Evolutionary conservation across 2,329 filamentous ascomycete species (phyloP), one percentile per base, ranked within the genome.

Genomic region (Plenodomus lindquistii): DNA sequence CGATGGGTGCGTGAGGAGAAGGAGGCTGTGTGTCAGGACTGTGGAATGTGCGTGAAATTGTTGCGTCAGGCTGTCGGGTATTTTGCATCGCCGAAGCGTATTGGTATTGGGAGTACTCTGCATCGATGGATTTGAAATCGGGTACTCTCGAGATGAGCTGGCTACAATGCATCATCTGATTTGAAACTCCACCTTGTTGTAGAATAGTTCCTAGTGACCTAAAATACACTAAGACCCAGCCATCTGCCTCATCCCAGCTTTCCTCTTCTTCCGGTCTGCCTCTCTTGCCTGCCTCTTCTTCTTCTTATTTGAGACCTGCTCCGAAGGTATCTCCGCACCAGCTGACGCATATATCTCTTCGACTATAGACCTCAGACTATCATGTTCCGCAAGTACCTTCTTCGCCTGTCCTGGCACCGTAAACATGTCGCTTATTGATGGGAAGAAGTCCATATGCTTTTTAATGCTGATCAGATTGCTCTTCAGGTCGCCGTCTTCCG

Each of bases 271-370:
- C 21, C 63, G 54, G 11, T 69, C 65, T 6, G 49, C 58, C 17
- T 69, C 63, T 37, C 53, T 62, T 19, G 56, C 43, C 27, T 59
- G 59, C 37, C 52, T 65, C 44, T 63, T 63, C 44, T 50, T 59
- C 51, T 57, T 62, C 48, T 57, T 66, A 8, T 56, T 60, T 4
- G 57, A 61, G 0, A 57, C 17, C 2, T 57, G 40, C 37, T 66
- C 55, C 2, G 13, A 24, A 1, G 54, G 55, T 5, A 62, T 5
- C 11, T 57, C 56, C n/a, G 65, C 47, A n/a, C 63, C 61, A n/a
- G 50, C 54, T 7, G 61, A 55, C 2, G 22, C 42, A 37, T 69
- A 71, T 1, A 69, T 60, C 21, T 69, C 59, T n/a, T 59, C 59
- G 0, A 71, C 46, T 21, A 64, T 50, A 4, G 35, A 44, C 19